phyloP scores from a whole-genome alignment of 2,329 filamentous ascomycete genomes.

The Aureobasidium vineae region DNA sequence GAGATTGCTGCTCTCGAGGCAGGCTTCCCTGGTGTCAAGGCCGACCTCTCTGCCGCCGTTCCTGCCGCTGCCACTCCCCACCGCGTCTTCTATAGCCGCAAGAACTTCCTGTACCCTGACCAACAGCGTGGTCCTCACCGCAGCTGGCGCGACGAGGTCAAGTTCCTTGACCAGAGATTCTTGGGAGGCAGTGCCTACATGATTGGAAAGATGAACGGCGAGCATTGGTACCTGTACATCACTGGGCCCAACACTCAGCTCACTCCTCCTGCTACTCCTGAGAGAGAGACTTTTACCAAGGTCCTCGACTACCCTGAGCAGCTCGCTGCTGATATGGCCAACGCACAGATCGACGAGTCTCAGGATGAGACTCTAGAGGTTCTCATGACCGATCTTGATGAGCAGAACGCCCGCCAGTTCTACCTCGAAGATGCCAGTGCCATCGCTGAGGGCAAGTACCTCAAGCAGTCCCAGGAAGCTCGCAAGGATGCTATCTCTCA shows the following conservation, averaged over 20 bases:
- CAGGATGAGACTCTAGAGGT: slow-evolving; percentile 74
- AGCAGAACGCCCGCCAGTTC: slow-evolving; percentile 65
- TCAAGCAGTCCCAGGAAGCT: slow-evolving; percentile 63
- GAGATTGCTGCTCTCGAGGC: slow-evolving; percentile 86
- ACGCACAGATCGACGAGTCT: slow-evolving; percentile 45
- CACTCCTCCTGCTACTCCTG: slow-evolving; percentile 78
- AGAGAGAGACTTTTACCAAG: slow-evolving; percentile 57
- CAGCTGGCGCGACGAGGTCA: slow-evolving; percentile 96
- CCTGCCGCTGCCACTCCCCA: slow-evolving; percentile 80
- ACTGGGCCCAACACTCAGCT: slow-evolving; percentile 78
- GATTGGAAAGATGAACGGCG: slow-evolving; percentile 99
- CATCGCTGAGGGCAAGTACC: slow-evolving; percentile 78
- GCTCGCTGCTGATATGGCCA: slow-evolving; percentile 31
- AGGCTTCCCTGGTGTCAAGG: slow-evolving; percentile 81
- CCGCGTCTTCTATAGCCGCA: slow-evolving; percentile 97
- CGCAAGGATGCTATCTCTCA: slow-evolving; percentile 60
- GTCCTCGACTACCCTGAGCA: slow-evolving; percentile 56
- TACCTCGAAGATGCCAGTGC: slow-evolving; percentile 80
- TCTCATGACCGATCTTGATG: slow-evolving; percentile 67
- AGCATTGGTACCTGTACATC: slow-evolving; percentile 98
- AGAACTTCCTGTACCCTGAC: slow-evolving; percentile 96
- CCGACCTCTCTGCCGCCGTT: slow-evolving; percentile 63
- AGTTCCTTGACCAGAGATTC: slow-evolving; percentile 88
- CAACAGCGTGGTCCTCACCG: slow-evolving; percentile 91
- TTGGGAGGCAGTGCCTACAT: slow-evolving; percentile 93